Evolutionary conservation across 2,329 filamentous ascomycete species (phyloP).

Genomic region (Colletotrichum sp.): DNA sequence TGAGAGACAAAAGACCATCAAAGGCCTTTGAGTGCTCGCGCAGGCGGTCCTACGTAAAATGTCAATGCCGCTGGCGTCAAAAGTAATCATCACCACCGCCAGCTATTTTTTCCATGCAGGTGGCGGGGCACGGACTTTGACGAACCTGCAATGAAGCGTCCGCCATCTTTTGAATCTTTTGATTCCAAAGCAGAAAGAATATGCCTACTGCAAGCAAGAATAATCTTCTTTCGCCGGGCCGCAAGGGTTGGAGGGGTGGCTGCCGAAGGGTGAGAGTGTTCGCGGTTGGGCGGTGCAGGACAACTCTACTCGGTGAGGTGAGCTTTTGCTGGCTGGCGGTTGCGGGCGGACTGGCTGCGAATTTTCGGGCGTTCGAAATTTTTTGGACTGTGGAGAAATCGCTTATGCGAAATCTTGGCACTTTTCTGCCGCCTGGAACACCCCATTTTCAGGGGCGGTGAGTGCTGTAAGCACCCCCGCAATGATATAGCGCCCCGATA

Average conservation of each 20-base stretch:
- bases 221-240: neutral
- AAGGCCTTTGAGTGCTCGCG: slow-evolving; percentile 71
- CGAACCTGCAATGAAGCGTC: slow-evolving; percentile 53
- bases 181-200: neutral
- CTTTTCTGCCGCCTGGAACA: slow-evolving; percentile 6
- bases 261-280: neutral
- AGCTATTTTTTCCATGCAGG: neutral
- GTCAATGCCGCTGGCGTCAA: slow-evolving; percentile 1
- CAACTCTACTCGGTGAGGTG: slow-evolving; percentile 4
- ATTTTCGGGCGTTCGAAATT: slow-evolving; percentile 22
- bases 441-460: neutral
- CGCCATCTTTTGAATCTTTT: slow-evolving; percentile 38
- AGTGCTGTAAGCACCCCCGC: neutral
- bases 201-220: neutral
- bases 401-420: slow-evolving; percentile 25
- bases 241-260: neutral
- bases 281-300: neutral
- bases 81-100: slow-evolving; percentile 6
- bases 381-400: slow-evolving; percentile 25
- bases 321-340: slow-evolving; percentile 7
- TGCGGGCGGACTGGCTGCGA: slow-evolving; percentile 21
- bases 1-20: slow-evolving; percentile 84
- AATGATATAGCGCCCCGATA: slow-evolving; percentile 15
- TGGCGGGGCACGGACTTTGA: slow-evolving; percentile 28
- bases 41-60: slow-evolving; percentile 23